Evolutionary conservation across 192 early-diverging fungal genomes (phyloP).

Genomic region (Chytriomyces sp.): DNA sequence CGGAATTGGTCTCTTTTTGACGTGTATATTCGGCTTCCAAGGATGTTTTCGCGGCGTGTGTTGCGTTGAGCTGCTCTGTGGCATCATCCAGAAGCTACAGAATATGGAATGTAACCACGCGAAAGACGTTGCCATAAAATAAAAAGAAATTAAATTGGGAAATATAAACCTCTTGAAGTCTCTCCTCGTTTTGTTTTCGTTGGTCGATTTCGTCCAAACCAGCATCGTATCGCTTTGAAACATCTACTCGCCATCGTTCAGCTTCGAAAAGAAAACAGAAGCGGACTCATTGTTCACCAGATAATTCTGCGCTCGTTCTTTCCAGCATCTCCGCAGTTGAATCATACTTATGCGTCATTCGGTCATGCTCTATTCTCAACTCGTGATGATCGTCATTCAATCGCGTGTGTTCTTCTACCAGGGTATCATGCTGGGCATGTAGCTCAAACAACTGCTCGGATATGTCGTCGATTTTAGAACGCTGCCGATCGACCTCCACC

Average conservation of each 20-base stretch:
- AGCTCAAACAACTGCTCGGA: slow-evolving; percentile 19
- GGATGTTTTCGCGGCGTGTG: neutral
- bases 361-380: neutral
- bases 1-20: slow-evolving; percentile 8
- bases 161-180: neutral
- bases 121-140: too few relatives aligned
- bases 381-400: neutral
- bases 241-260: too few relatives aligned
- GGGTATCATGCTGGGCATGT: neutral
- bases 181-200: neutral
- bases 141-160: too few relatives aligned
- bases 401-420: neutral
- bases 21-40: neutral
- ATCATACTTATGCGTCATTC: neutral
- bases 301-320: too few relatives aligned
- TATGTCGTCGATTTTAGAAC: slow-evolving; percentile 14
- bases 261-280: too few relatives aligned
- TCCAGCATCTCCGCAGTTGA: too few relatives aligned
- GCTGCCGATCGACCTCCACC: slow-evolving; percentile 3
- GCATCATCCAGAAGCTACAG: too few relatives aligned
- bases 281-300: too few relatives aligned
- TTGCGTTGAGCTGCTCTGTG: too few relatives aligned
- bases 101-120: too few relatives aligned
- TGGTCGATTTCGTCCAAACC: neutral
- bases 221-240: neutral